Evolutionary conservation across 2,329 filamentous ascomycete genomes (phyloP), one percentile per base, ranked within the genome.

Genomic region (Calonectria crousiana): DNA sequence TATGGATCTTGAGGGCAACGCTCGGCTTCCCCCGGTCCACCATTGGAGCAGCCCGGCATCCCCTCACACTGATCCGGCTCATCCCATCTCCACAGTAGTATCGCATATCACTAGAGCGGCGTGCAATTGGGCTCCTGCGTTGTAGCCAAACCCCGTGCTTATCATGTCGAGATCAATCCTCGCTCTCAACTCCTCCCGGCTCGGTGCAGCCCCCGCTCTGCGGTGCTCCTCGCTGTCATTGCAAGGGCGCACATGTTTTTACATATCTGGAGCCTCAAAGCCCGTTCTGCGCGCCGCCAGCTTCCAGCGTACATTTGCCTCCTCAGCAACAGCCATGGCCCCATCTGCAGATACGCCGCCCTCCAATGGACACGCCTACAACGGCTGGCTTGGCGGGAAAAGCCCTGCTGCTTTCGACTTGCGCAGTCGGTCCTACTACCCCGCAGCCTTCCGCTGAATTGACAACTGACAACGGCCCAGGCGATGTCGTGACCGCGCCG

Each of bases 401-500:
- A 84, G 85, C 28, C 78, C 85, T 11, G 85, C 84, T 13, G 83
- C 82, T 18, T 83, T 85, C 67, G 86, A 87, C 72, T 77, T 87
- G 34, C 80, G 86, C 73, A 87, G 86, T 87, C 77, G 77, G 84
- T 75, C 11, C 18, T 28, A 32, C 1, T 18, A 9, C 34, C n/a
- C n/a, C 1, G 20, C 2, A 36, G 20, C 28, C 6, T 20, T 47
- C 30, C 62, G 6, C 38, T 26, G 34, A 47, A 20, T 28, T 44
- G 6, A 28, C 51, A 18, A 38, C 68, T 76, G 30, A 76, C 49
- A 56, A 14, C 60, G 34, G 6, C 44, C 8, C 26, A 89, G 89
- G 89, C 75, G 89, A 90, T 80, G 86, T 86, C 30, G 86, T 89
- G 84, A 97, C 95, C 4, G 94, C 93, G 1, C 95, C 95, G 0